Percentiles rank a stretch among this genome's conserved stretches.
phyloP scores from a whole-genome alignment of 2,329 filamentous ascomycete species.

The Verticillium isaacii region DNA sequence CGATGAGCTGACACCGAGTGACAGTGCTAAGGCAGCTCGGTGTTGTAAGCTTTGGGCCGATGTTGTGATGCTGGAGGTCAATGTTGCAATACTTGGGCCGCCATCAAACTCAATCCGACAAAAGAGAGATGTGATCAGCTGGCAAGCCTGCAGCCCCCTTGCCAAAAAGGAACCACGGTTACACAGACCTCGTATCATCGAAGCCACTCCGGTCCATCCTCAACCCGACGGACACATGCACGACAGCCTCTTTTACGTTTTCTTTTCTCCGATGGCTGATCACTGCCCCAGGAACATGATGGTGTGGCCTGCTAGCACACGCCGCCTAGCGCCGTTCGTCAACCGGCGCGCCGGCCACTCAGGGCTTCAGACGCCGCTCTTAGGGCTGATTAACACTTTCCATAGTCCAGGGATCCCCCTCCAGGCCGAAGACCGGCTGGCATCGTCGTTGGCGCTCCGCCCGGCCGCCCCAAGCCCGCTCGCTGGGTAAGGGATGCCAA shows the following conservation, averaged over 20 bases:
- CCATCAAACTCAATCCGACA: background rate
- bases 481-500: background rate
- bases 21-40: background rate
- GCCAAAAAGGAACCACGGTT: background rate
- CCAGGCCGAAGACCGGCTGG: background rate
- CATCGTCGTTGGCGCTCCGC: background rate
- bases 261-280: background rate
- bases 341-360: background rate
- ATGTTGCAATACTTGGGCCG: background rate
- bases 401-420: background rate
- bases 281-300: background rate
- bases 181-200: background rate
- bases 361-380: background rate
- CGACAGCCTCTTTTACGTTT: background rate
- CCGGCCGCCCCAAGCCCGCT: background rate
- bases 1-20: background rate
- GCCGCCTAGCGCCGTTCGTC: background rate
- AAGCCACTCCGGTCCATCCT: background rate
- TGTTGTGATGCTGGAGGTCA: background rate
- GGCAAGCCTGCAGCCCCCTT: background rate
- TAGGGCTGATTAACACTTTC: background rate
- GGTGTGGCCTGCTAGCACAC: background rate
- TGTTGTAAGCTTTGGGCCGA: background rate
- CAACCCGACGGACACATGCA: background rate
- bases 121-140: background rate